These are phyloP conservation scores for Wickerhamomyces bovis DNA, from an alignment of 805 yeast genomes.

Conservation along the genomic window DNA sequence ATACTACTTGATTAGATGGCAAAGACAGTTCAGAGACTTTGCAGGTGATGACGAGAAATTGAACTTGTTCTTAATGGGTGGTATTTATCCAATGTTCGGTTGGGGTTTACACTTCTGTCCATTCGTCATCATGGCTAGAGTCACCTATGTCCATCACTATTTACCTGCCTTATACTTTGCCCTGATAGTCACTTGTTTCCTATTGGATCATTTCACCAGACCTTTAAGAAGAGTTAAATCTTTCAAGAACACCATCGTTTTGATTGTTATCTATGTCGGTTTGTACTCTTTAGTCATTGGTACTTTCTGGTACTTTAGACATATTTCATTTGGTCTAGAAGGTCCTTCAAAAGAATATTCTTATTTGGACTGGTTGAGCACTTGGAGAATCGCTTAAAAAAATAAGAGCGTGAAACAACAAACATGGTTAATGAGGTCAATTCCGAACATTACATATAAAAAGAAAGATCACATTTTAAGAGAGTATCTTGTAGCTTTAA, in stretches of 20 bases:
- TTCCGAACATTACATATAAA: neutral
- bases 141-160: constrained; percentile 81
- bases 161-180: constrained; percentile 81
- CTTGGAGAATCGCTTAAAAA: constrained; percentile 36
- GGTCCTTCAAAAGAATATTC: constrained; percentile 36
- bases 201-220: constrained; percentile 38
- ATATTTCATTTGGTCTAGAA: constrained; percentile 62
- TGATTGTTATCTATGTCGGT: constrained; percentile 30
- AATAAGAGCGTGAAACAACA: no score
- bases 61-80: constrained; percentile 59
- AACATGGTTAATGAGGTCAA: neutral
- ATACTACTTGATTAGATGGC: constrained; percentile 53
- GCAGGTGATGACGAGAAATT: constrained; percentile 35
- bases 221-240: constrained; percentile 18
- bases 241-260: constrained; percentile 21
- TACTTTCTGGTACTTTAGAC: constrained; percentile 55
- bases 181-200: constrained; percentile 47
- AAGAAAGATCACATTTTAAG: neutral
- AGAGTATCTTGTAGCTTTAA: no score
- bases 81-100: constrained; percentile 71
- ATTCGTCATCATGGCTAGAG: constrained; percentile 77
- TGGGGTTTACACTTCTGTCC: constrained; percentile 78
- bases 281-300: constrained; percentile 40
- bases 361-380: constrained; percentile 42
- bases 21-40: constrained; percentile 69